Evolutionary conservation across 2,329 filamentous ascomycete species (phyloP).

Genomic region (Penicillium hordei): DNA sequence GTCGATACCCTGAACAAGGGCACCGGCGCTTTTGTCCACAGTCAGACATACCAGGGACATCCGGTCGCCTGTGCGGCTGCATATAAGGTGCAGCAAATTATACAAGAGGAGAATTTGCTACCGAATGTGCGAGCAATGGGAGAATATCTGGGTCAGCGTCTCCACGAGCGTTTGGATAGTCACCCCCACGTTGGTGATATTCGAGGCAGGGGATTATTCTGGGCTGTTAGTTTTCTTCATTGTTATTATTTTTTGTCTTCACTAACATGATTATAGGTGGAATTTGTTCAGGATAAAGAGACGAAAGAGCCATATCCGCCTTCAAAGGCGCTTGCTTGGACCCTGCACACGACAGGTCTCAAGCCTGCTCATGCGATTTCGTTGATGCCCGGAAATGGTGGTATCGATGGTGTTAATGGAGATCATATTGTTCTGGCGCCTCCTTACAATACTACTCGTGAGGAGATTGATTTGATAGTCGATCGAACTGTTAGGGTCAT

Average conservation of each 20-base stretch:
- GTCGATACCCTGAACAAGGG: conserved; percentile 48
- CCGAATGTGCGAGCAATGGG: conserved; percentile 41
- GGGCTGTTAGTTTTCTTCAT: conserved; percentile 47
- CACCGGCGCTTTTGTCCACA: conserved; percentile 51
- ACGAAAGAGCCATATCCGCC: conserved; percentile 53
- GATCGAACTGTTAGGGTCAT: conserved; percentile 45
- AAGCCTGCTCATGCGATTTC: conserved; percentile 45
- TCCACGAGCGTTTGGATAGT: conserved; percentile 44
- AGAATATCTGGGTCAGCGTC: conserved; percentile 32
- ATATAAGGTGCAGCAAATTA: conserved; percentile 53
- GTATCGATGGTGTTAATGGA: conserved; percentile 51
- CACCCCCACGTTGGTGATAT: conserved; percentile 55
- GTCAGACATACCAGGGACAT: conserved; percentile 59
- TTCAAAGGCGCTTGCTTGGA: conserved; percentile 42
- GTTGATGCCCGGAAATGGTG: conserved; percentile 54
- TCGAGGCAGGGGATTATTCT: conserved; percentile 56
- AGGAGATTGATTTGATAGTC: conserved; percentile 53
- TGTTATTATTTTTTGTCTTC: background rate
- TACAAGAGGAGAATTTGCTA: conserved; percentile 52
- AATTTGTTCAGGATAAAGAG: conserved; percentile 54
- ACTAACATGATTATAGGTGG: conserved; percentile 43
- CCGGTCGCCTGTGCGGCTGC: conserved; percentile 54
- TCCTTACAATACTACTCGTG: conserved; percentile 52
- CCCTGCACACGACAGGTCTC: conserved; percentile 49
- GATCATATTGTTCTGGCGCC: conserved; percentile 58